Base-by-base conservation (phyloP, 169 alveolate species). In the Cryptosporidium tyzzeri region DNA sequence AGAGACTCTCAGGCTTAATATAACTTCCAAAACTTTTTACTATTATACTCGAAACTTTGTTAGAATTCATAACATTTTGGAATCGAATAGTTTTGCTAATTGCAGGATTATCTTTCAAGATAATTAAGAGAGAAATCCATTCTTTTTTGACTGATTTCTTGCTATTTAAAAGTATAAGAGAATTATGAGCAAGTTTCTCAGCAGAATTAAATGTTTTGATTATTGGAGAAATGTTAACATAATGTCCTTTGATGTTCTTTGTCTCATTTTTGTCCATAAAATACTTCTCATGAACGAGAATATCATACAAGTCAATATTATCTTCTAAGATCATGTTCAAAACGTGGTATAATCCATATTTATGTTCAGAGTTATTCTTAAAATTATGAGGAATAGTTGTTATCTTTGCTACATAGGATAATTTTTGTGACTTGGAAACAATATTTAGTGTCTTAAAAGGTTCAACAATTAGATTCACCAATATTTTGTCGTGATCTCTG, bases 231-330 rank as follows among this genome's bases (percentile, higher is more conserved):
- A 73, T 53, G 21, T 73, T 73, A 12, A 73, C 21, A n/a, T 73
- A 51, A 41, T 33, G 44, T 23, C 21, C 29, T 35, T 53, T 71
- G 59, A 18, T 55, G 0, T 51, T 58, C 50, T 33, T 33, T 39
- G 62, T 0, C 3, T 69, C 84, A 18, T 26, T 45, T 33, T 53
- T 39, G 33, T 73, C 53, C 0, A 9, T 59, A 9, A 73, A 73
- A 41, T 45, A 73, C 55, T 73, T 73, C 58, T 73, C 50, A 23
- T 58, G 70, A 33, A 73, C 48, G 4, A 73, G 7, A 31, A 73
- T 73, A 33, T 73, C 86, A 23, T 73, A 73, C 33, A 62, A 12
- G 18, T 73, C 86, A n/a, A 73, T 35, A 12, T 73, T 73, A 5
- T 53, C 10, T 1, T 39, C 71, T 29, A 53, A 41, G 7, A 73